Percentiles rank a stretch among this genome's conserved stretches.
Evolutionary conservation across 2,329 filamentous ascomycete genomes (phyloP).

Genomic region (Leptographium lundbergii): DNA sequence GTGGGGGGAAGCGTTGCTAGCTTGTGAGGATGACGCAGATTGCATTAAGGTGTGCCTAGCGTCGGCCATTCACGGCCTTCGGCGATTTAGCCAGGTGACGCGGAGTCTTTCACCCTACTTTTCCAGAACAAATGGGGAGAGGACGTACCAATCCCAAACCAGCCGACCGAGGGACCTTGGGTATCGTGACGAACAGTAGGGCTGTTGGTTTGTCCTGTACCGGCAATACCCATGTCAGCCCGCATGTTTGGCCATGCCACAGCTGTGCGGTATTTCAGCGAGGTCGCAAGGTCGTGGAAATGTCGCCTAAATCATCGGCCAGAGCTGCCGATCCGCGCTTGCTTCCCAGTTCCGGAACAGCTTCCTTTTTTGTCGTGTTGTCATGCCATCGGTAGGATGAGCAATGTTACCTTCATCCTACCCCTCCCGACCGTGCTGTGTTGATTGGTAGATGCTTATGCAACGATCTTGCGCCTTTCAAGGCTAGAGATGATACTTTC

Average conservation of each 20-base stretch:
- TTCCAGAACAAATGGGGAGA: neutral
- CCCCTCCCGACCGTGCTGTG: neutral
- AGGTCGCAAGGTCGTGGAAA: neutral
- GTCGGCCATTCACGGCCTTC: neutral
- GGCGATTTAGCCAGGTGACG: neutral
- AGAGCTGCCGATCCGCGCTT: neutral
- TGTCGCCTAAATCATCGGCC: neutral
- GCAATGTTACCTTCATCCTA: neutral
- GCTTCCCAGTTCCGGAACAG: neutral
- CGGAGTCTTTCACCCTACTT: neutral
- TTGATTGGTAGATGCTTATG: neutral
- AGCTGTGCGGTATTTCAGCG: neutral
- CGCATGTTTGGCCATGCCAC: neutral
- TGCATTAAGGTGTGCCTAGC: neutral
- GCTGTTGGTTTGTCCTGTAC: constrained; percentile 1
- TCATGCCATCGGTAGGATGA: neutral
- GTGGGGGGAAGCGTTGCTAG: neutral
- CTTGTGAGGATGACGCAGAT: neutral
- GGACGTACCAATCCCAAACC: neutral
- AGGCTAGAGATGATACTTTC: neutral
- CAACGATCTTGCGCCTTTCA: neutral
- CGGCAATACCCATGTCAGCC: neutral
- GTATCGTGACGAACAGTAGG: neutral
- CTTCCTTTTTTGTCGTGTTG: neutral
- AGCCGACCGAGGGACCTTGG: neutral